Percentiles rank a stretch among this genome's conserved stretches.
Conservation (phyloP, 305 asterid species). For the Coffea humblotiana region DNA sequence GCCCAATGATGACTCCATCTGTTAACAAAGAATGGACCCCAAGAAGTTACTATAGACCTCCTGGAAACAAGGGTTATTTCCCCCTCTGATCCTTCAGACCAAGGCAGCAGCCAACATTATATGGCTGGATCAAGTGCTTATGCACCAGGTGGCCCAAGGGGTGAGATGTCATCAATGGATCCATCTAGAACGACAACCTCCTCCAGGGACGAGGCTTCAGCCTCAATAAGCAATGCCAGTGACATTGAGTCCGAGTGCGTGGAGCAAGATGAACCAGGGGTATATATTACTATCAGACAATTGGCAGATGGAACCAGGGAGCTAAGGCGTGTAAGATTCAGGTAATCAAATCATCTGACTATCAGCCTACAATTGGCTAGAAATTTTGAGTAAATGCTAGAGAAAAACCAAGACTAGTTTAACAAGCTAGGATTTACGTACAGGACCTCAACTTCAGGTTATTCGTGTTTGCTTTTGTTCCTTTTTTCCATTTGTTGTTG, state of each 20-base stretch:
- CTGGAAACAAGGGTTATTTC: slow-evolving; percentile 31
- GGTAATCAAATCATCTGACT: slow-evolving; percentile 40
- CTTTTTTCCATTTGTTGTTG: background rate
- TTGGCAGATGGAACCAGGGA: slow-evolving; percentile 90
- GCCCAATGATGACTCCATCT: slow-evolving; percentile 86
- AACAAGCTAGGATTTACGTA: background rate
- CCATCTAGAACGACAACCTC: slow-evolving; percentile 81
- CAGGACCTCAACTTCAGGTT: background rate
- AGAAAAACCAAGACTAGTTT: background rate
- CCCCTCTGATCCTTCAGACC: slow-evolving; percentile 42
- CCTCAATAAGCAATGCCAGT: slow-evolving; percentile 91
- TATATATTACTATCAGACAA: slow-evolving; percentile 89
- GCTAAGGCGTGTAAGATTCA: slow-evolving; percentile 95
- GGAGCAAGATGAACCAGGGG: slow-evolving; percentile 99
- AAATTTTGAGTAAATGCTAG: background rate
- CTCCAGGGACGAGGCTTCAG: slow-evolving; percentile 87
- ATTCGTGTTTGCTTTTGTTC: background rate
- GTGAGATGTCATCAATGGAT: slow-evolving; percentile 67
- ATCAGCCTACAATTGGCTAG: background rate
- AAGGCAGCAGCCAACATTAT: slow-evolving; percentile 39
- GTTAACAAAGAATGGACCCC: slow-evolving; percentile 64
- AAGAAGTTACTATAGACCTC: slow-evolving; percentile 43
- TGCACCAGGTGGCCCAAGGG: slow-evolving; percentile 36
- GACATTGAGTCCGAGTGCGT: slow-evolving; percentile 93
- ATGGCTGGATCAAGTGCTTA: slow-evolving; percentile 55